Base-by-base conservation (phyloP, 352 stramenopile species). In the Lagenidium giganteum region DNA sequence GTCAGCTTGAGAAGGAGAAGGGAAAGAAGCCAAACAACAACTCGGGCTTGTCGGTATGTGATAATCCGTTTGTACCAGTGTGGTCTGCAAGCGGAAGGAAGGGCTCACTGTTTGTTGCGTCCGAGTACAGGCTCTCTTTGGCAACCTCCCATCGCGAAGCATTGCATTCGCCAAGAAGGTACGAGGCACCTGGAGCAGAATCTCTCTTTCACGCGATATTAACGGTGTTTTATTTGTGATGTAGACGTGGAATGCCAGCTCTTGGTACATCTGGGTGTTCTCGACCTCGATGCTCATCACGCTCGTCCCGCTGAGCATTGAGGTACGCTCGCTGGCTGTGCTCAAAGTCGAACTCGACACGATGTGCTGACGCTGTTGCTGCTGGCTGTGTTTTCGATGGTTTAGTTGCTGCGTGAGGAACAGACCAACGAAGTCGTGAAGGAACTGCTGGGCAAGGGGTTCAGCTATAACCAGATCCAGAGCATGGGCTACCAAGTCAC, bases 371-470 rank as follows among this genome's bases (percentile, higher is more conserved):
- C 33, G 23, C 23, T 51, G 12, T 22, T 34, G 26, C 16, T 14
- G 36, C 5, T 37, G 23, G 21, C 21, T 32, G 16, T 51, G 16
- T 8, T 25, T 28, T 28, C 12, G 55, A 14, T 51, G 47, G 16
- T 48, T 32, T 35, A 84, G 77, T 73, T 90, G 42, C 57, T 90
- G 20, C 78, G 78, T 45, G 78, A 90, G 56, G 78, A 90, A 51
- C 78, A 90, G 59, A 87, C 78, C 25, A 90, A 90, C 45, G 78
- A 90, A 48, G 70, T 87, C 30, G 78, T 87, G 30, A 90, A 88
- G 64, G 78, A 90, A 46, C 55, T 90, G 31, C 44, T 88, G 33
- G 67, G 64, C 59, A 90, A 89, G 64, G 81, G 81, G 13, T 93
- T 90, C 55, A 84, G 58, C 39, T 82, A 88, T 50, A 73, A 81